Base-by-base conservation (phyloP, 208 protist genomes). In the Trypanosomatidae sp. region DNA sequence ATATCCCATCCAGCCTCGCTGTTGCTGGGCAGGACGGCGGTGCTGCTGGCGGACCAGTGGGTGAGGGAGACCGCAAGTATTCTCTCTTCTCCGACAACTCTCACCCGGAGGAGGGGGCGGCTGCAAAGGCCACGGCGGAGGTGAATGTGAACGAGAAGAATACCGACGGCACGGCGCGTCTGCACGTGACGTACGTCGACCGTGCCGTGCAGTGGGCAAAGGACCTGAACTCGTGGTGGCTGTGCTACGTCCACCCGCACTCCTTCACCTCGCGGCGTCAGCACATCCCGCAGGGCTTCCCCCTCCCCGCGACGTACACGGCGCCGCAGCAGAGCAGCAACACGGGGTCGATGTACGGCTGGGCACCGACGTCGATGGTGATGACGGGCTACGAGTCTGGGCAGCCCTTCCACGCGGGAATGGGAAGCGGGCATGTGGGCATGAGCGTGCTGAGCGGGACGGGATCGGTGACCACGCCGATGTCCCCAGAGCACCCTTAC, bases 201-300 rank as follows among this genome's bases (percentile, higher is more conserved):
- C 19, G 60, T 10, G 66, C 69, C 6, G 76, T 80, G 68, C 71
- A 69, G 50, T 84, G 80, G 80, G 80, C 77, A 22, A 49, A 44
- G 7, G 77, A 73, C 36, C 69, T 81, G 25, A 71, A 73, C 25
- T 59, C 60, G 68, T 84, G 80, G 80, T 84, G 80, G 80, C 49
- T 73, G 44, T 60, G 50, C 52, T 81, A 80, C 69, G 69, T 84
- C 66, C 67, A 77, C 46, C 80, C 74, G 22, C 77, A 78, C 73
- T 69, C 53, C 59, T 74, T 73, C 47, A 71, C 33, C 49, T 69
- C 74, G 10, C 79, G 79, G 2, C 71, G 72, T 9, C 79, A 80
- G 74, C n/a, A n/a, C n/a, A n/a, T n/a, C n/a, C n/a, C n/a, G n/a
- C n/a, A n/a, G n/a, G n/a, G n/a, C n/a, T n/a, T n/a, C n/a, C n/a